A percentile compares a stretch with the other conserved stretches of the same genome.
Conservation (phyloP, 192 early-diverging fungal genomes). For the Entophlyctis luteolus region DNA sequence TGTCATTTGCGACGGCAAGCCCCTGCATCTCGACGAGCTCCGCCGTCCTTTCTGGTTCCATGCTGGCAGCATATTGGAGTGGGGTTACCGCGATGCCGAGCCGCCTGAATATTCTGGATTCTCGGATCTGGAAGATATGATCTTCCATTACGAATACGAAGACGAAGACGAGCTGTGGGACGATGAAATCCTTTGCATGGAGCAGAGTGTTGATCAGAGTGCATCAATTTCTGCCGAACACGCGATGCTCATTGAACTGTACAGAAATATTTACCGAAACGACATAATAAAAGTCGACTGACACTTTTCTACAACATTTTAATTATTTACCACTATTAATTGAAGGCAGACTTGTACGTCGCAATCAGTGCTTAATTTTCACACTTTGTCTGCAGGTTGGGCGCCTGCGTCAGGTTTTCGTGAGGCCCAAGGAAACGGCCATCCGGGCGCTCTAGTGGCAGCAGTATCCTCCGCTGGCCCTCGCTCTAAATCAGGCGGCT, state of each 20-base stretch:
- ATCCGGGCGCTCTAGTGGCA: no score
- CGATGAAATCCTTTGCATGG: background rate
- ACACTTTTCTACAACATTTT: no score
- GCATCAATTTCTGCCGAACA: background rate
- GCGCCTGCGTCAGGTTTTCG: no score
- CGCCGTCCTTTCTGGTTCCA: constrained; percentile 11
- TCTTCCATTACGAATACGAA: background rate
- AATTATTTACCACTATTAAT: no score
- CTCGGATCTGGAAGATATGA: background rate
- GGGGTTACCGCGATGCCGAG: background rate
- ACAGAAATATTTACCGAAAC: background rate
- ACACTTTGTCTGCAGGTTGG: no score
- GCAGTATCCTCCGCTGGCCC: no score
- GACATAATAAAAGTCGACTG: background rate
- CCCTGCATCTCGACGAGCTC: constrained; percentile 1
- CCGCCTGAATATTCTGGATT: background rate
- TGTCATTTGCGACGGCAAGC: background rate
- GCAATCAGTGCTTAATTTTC: no score
- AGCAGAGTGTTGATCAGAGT: background rate
- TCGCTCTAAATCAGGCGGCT: no score
- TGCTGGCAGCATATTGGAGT: constrained; percentile 3
- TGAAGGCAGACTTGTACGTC: no score
- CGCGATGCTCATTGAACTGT: background rate
- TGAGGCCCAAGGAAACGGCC: no score
- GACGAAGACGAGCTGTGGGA: background rate